phyloP scores from a whole-genome alignment of 2,329 filamentous ascomycete species.

The Scedosporium aurantiacum region DNA sequence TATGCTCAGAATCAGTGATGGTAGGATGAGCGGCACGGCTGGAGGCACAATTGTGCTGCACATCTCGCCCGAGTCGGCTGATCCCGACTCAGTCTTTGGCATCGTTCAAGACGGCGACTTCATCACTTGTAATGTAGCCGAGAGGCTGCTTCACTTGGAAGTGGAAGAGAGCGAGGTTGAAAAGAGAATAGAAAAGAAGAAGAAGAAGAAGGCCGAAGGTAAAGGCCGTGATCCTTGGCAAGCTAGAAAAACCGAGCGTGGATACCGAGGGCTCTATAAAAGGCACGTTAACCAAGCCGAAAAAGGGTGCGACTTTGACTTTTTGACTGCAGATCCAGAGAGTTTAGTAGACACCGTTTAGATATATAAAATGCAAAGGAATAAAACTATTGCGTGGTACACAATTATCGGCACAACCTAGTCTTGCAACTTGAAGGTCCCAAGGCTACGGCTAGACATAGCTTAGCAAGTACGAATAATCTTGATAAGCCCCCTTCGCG shows the following conservation, averaged over 20 bases:
- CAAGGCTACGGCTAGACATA: no score
- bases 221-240: constrained; percentile 21
- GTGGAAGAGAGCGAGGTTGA: constrained; percentile 61
- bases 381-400: no score
- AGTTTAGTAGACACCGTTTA: no score
- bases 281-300: constrained; percentile 49
- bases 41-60: constrained; percentile 89
- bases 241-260: constrained; percentile 30
- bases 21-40: constrained; percentile 73
- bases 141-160: constrained; percentile 45
- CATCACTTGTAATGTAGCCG: constrained; percentile 66
- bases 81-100: constrained; percentile 65
- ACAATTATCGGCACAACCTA: no score
- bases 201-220: constrained; percentile 16
- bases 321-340: constrained; percentile 33
- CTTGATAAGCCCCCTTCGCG: no score
- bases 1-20: constrained; percentile 77
- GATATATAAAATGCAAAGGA: no score
- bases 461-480: no score
- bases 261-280: constrained; percentile 50
- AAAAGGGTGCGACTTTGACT: constrained; percentile 49
- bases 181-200: constrained; percentile 50
- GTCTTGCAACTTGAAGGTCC: no score
- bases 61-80: constrained; percentile 72
- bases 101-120: constrained; percentile 66